Conservation (phyloP, 2,329 filamentous ascomycete species). For the Emergomyces africanus region DNA sequence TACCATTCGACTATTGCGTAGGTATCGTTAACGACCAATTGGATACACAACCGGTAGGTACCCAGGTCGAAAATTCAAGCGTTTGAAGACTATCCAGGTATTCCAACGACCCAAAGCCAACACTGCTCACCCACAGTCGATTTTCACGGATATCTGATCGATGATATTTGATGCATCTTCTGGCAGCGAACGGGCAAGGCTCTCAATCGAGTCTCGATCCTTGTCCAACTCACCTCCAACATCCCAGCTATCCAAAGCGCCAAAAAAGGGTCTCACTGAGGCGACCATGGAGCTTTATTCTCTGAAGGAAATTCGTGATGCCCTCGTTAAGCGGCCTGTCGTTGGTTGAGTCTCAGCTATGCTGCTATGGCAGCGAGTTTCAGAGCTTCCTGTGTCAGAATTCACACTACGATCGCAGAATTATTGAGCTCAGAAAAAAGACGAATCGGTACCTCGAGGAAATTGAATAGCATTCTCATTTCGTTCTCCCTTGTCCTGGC, state of each 20-base stretch:
- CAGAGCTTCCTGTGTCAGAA: not conserved
- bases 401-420: not conserved
- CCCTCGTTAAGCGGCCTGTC: not conserved
- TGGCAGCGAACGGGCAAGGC: not conserved
- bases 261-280: not conserved
- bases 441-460: not conserved
- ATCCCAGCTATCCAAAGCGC: not conserved
- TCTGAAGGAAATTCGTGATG: not conserved
- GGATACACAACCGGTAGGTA: not conserved
- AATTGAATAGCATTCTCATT: not conserved
- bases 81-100: not conserved
- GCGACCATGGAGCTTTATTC: not conserved
- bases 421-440: not conserved
- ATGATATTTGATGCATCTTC: not conserved
- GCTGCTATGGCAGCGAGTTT: not conserved
- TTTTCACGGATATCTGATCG: not conserved
- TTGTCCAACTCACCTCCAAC: not conserved
- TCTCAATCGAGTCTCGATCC: not conserved
- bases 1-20: not conserved
- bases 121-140: not conserved
- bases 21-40: not conserved
- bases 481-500: not conserved
- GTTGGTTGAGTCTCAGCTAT: not conserved
- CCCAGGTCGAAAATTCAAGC: not conserved
- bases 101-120: not conserved